Evolutionary conservation across 169 alveolate species (phyloP), one percentile per base, ranked within the genome.

Genomic region (Cryptosporidium tyzzeri): DNA sequence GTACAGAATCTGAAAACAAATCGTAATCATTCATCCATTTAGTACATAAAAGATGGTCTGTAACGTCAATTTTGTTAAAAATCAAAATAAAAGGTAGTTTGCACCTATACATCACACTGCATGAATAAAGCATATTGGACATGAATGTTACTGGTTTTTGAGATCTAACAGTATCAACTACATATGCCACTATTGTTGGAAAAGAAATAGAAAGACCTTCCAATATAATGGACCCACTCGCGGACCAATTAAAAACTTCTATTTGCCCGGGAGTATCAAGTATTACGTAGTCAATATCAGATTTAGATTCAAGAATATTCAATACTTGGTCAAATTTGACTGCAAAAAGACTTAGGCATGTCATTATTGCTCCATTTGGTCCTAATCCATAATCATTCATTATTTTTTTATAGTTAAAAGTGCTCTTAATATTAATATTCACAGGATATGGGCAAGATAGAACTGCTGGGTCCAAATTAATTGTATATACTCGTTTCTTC

Each of bases 211-310:
- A 96, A 61, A 98, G 94, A 16, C 99, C 94, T 73, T 98, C 99
- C 85, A 95, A 84, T 45, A 98, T 98, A 53, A 98, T 96, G 58
- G 98, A 94, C 26, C 99, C 99, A 65, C 98, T 95, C 21, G 99
- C 99, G 21, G 99, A 96, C 99, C 99, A 97, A 85, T 98, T 97
- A 93, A 98, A 98, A 35, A 97, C 99, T 91, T 98, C 99, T 55
- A 98, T 97, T 92, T 98, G 99, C 6, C 99, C 99, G 2, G 99
- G 99, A 21, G 99, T 97, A 85, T 98, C 99, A 44, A 98, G 93
- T 29, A 98, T 94, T 10, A 98, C 96, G 92, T 95, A 96, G 91
- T 98, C 99, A 71, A 96, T 71, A 33, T 94, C 94, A 12, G 85
- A 67, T 74, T 99, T 93, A 26, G 93, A 86, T 85, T 95, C 97